A percentile compares a stretch with the other conserved stretches of the same genome.
These are phyloP conservation scores for Cutaneotrichosporon mucoides DNA, from an alignment of 1,284 basidiomycete genomes.

Conservation along the genomic window DNA sequence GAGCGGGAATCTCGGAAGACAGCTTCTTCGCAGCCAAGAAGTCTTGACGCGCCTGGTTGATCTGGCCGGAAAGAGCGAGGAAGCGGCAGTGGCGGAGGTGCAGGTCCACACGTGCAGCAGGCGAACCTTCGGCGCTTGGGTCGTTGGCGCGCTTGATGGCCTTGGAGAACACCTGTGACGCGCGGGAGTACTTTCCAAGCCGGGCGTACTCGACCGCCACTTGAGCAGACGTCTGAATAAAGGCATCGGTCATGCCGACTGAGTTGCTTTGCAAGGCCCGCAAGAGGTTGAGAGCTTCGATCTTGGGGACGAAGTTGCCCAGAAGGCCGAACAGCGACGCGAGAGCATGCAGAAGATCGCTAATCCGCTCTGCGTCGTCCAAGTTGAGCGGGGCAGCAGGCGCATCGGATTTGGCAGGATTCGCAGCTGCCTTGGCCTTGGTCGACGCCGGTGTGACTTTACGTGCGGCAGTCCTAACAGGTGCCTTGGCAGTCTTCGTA, in stretches of 20 bases:
- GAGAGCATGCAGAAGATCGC: constrained; percentile 53
- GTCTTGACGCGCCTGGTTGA: constrained; percentile 53
- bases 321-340: constrained; percentile 65
- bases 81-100: constrained; percentile 64
- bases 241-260: constrained; percentile 54
- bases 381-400: background rate
- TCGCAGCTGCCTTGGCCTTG: background rate
- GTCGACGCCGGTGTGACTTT: background rate
- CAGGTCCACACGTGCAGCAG: constrained; percentile 53
- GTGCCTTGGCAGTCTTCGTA: background rate
- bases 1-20: constrained; percentile 47
- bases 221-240: constrained; percentile 61
- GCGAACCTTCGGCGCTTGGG: constrained; percentile 17
- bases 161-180: constrained; percentile 60
- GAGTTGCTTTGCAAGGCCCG: constrained; percentile 56
- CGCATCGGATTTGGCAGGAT: background rate
- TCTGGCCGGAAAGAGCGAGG: constrained; percentile 60
- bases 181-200: constrained; percentile 68
- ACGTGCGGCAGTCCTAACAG: background rate
- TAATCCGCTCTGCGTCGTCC: constrained; percentile 56
- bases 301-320: constrained; percentile 52
- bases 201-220: constrained; percentile 71
- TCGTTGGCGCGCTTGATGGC: constrained; percentile 51
- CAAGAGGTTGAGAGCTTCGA: constrained; percentile 55
- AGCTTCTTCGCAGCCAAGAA: constrained; percentile 38